Evolutionary conservation across 1,284 basidiomycete genomes (phyloP).

Genomic region (Puccinia hordei): DNA sequence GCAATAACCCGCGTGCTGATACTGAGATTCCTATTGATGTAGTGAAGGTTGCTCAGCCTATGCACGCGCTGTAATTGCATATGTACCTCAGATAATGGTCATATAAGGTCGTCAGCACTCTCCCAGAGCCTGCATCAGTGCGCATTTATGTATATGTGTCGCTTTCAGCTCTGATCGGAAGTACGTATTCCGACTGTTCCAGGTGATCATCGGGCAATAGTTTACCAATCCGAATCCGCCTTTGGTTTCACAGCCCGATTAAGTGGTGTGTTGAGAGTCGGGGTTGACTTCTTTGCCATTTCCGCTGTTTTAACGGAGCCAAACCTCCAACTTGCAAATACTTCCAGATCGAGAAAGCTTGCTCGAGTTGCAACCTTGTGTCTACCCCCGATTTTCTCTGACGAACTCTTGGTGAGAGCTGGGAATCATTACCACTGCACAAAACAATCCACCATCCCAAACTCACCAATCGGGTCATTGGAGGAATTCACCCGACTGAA

Average conservation of each 20-base stretch:
- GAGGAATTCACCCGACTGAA: neutral
- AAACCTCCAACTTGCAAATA: neutral
- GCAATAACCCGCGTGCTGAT: no score
- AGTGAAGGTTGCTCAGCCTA: no score
- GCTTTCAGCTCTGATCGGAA: neutral
- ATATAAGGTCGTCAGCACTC: neutral
- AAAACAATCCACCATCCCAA: neutral
- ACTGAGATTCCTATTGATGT: no score
- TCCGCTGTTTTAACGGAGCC: neutral
- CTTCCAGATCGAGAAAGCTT: neutral
- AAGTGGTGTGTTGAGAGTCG: neutral
- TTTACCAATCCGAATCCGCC: neutral
- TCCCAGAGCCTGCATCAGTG: neutral
- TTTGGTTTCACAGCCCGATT: neutral
- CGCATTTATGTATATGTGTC: neutral
- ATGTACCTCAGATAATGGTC: no score
- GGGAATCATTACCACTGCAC: neutral
- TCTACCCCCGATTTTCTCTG: neutral
- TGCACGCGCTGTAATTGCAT: no score
- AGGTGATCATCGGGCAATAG: neutral
- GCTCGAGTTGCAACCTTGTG: neutral
- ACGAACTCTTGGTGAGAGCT: neutral
- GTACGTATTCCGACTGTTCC: neutral
- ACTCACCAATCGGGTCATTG: neutral
- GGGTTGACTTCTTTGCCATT: neutral